phyloP scores from a whole-genome alignment of 1,284 basidiomycete genomes.

The Kwoniella shivajii region DNA sequence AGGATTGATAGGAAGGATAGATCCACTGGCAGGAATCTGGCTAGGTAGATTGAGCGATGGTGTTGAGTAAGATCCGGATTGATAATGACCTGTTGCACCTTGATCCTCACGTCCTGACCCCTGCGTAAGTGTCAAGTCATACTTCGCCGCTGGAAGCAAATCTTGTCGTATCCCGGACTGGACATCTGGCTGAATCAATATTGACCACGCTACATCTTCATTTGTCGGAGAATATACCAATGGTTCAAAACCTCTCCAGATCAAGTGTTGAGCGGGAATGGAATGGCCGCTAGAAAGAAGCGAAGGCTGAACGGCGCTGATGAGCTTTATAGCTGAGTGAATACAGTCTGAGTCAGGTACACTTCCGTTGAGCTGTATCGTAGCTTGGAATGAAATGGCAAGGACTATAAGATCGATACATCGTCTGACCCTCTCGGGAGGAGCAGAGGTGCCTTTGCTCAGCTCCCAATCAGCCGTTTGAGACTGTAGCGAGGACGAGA shows the following conservation, averaged over 20 bases:
- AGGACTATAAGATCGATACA: conserved; percentile 69
- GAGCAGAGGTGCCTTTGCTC: conserved; percentile 38
- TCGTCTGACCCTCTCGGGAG: conserved; percentile 65
- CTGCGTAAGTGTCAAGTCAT: neutral
- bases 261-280: conserved; percentile 47
- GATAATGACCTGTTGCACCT: neutral
- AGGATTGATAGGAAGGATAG: conserved; percentile 8
- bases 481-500: conserved; percentile 64
- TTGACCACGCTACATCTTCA: conserved; percentile 57
- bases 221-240: conserved; percentile 54
- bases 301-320: conserved; percentile 20
- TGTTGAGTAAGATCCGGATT: neutral
- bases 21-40: conserved; percentile 5
- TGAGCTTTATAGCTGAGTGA: conserved; percentile 12
- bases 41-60: conserved; percentile 4
- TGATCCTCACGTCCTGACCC: neutral
- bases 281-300: conserved; percentile 19
- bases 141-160: conserved; percentile 15
- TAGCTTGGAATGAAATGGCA: conserved; percentile 68
- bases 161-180: conserved; percentile 66
- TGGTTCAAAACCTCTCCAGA: conserved; percentile 68
- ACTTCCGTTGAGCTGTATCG: conserved; percentile 66
- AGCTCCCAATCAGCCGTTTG: conserved; percentile 58
- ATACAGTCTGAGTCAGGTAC: conserved; percentile 41
- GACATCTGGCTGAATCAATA: conserved; percentile 64